Evolutionary conservation across 257 asterid genomes (phyloP), one percentile per base, ranked within the genome.

Genomic region (Forsythia suspensa): DNA sequence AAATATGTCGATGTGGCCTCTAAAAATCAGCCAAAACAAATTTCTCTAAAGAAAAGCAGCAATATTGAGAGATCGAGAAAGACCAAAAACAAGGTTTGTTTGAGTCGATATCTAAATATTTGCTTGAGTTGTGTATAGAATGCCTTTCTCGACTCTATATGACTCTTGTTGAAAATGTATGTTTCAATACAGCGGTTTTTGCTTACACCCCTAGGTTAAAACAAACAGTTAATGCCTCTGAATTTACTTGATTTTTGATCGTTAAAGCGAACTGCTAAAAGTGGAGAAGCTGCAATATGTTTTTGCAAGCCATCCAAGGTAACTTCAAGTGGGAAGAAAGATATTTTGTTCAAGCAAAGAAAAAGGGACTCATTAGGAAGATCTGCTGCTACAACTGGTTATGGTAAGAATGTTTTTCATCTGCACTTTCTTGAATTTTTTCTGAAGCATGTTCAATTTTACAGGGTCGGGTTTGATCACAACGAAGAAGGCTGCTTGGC

Each of bases 271-370:
- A 67, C 55, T 52, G 16, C 52, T 24, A 68, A 72, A 71, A 72
- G 77, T 24, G 79, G 73, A 36, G 79, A 65, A 10, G 76, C 71
- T n/a, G 24, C 8, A 16, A 18, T 72, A 34, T 73, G 65, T 52
- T 69, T 80, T 40, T 82, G 76, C 42, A 90, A 81, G 85, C 85
- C 82, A 79, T 82, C 86, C 5, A 87, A 76, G 74, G 74, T 70
- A 46, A 44, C 1, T 10, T 70, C 82, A 5, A 38, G 79, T 12
- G 34, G 71, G 61, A 69, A 36, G 36, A 72, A 7, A 34, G 75
- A 70, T 65, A 36, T 40, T 6, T 71, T 70, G 6, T 41, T 81
- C 34, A 85, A 83, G 76, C 77, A 72, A 20, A 42, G 59, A 51
- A 81, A 42, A 61, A 76, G 43, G 39, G 74, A 78, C 40, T 29